Evolutionary conservation across 164 flowering plant genomes (phyloP).

Genomic region (Magnolia kwangsiensis): DNA sequence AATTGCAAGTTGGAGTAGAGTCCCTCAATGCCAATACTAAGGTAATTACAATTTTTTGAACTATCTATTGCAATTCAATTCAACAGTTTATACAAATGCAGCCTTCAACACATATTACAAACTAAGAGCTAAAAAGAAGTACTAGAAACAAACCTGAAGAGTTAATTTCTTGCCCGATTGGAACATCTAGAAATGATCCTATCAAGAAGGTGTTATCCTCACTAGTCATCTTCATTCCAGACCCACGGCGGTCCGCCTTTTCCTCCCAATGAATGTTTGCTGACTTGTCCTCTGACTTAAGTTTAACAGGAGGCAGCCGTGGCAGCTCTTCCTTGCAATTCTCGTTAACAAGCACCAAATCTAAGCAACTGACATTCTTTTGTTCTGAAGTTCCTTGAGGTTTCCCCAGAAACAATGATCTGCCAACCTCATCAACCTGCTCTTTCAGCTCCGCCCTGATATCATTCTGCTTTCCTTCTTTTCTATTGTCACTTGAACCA

Average conservation of each 20-base stretch:
- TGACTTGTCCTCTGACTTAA: slow-evolving; percentile 82
- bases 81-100: not conserved
- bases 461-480: slow-evolving; percentile 51
- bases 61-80: not conserved
- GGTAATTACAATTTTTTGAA: not conserved
- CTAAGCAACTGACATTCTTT: slow-evolving; percentile 37
- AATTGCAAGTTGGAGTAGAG: too few species aligned
- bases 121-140: not conserved
- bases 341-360: slow-evolving; percentile 38
- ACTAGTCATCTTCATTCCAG: slow-evolving; percentile 37
- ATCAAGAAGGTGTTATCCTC: slow-evolving; percentile 58
- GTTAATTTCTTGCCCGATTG: slow-evolving; percentile 85
- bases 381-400: slow-evolving; percentile 45
- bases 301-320: slow-evolving; percentile 83
- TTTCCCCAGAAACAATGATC: slow-evolving; percentile 57
- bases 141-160: slow-evolving; percentile 51
- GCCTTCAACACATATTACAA: not conserved
- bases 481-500: slow-evolving; percentile 28
- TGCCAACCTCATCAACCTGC: slow-evolving; percentile 76
- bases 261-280: slow-evolving; percentile 67
- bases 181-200: slow-evolving; percentile 87
- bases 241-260: slow-evolving; percentile 63
- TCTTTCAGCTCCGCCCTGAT: slow-evolving; percentile 48
- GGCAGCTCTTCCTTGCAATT: slow-evolving; percentile 78
- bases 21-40: not conserved